Base-by-base conservation (phyloP, 2,329 filamentous ascomycete genomes). In the Aspergillus alliaceus region DNA sequence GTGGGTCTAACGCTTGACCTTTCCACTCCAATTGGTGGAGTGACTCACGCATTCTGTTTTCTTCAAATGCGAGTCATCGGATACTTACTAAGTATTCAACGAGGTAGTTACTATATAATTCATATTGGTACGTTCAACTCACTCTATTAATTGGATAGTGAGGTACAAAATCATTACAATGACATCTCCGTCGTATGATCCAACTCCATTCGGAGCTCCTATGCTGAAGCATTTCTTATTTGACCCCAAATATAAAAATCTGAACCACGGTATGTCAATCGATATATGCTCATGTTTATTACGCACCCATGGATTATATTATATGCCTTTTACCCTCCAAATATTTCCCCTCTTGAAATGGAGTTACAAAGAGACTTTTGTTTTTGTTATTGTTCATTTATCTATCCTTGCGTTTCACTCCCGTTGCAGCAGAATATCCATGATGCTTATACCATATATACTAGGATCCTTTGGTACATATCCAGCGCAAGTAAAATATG, bases 381-480 rank as follows among this genome's bases (percentile, higher is more conserved):
- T 22, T 42, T 42, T 42, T 15, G 20, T 8, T 6, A n/a, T 5
- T 15, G 32, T 14, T 2, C 2, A 2, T 24, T 24, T 1, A 14
- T 40, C 18, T 40, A 14, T 22, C 5, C 25, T 42, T 42, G 20
- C 8, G 3, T 18, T 5, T 15, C 31, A 3, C 1, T 18, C 6
- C 18, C n/a, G n/a, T n/a, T n/a, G n/a, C n/a, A n/a, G n/a, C n/a
- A n/a, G n/a, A n/a, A 42, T 8, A 31, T 31, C 5, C 1, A 22
- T 20, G 31, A 18, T 18, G n/a, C 44, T 47, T 27, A 31, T 18
- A 11, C n/a, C n/a, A n/a, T 7, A 6, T 15, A 6, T 4, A 15
- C 20, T 7, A 54, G 51, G 51, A 22, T 46, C 51, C 14, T 54
- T 47, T 31, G 51, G 51, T 20, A 48, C 51, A 20, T 35, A 47